A percentile compares a stretch with the other conserved stretches of the same genome.
These are phyloP conservation scores for Hemisphaericaspora xylofermentans DNA, from an alignment of 1,139 yeast species.

Conservation along the genomic window DNA sequence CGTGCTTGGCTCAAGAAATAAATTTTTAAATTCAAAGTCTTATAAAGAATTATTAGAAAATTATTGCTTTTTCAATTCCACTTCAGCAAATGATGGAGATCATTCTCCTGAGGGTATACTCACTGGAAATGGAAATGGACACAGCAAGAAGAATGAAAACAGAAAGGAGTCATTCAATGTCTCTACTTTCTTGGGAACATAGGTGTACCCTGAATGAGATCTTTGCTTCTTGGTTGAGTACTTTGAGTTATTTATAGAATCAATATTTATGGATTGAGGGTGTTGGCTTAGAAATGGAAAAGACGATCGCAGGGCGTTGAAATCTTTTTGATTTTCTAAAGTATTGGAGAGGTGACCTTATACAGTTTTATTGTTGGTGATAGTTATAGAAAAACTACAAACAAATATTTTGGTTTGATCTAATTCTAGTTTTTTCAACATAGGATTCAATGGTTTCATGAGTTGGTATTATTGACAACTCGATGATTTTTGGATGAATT, in stretches of 20 bases:
- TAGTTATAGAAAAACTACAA: no score
- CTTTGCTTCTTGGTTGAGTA: no score
- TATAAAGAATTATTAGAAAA: constrained; percentile 70
- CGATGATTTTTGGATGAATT: background rate
- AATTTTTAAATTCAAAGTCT: constrained; percentile 51
- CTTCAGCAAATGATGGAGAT: constrained; percentile 5
- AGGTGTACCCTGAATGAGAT: background rate
- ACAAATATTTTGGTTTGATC: no score
- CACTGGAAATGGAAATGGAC: constrained; percentile 4
- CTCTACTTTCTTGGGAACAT: constrained; percentile 29
- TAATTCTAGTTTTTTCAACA: background rate
- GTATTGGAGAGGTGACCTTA: no score
- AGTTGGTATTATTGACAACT: background rate
- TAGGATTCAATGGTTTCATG: background rate
- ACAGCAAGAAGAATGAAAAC: constrained; percentile 3
- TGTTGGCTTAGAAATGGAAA: background rate
- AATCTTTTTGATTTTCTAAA: background rate
- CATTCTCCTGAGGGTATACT: constrained; percentile 7
- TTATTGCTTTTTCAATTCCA: constrained; percentile 58
- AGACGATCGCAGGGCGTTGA: constrained; percentile 1
- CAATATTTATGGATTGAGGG: no score
- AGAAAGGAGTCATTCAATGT: constrained; percentile 22
- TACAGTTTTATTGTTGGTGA: no score
- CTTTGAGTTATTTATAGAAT: no score
- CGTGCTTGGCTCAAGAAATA: constrained; percentile 8